Base-by-base conservation (phyloP, 2,329 filamentous ascomycete genomes). In the Hypoxylon rubiginosum region DNA sequence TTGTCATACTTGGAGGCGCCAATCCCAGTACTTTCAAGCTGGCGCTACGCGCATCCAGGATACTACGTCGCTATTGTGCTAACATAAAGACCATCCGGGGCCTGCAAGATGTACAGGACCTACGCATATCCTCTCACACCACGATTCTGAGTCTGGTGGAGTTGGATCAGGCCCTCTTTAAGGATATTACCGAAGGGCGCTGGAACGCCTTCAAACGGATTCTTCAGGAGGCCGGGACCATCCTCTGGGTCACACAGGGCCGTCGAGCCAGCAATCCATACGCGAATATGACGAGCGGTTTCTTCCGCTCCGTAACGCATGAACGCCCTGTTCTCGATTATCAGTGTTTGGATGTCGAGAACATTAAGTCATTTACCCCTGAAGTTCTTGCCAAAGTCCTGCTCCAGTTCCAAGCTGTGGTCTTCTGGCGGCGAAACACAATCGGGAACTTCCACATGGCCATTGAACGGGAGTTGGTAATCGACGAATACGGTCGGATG, bases 171-270 rank as follows among this genome's bases (percentile, higher is more conserved):
- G 21, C 57, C 1, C 3, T 54, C 8, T 64, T 64, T 24, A 19
- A 19, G 7, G 21, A 24, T 28, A 8, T 58, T 3, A 36, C 3
- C 17, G 11, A 56, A 7, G 13, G 4, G 3, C 28, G 15, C 19
- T 69, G 52, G 56, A 24, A 50, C 11, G 46, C 45, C 28, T 19
- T 61, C 3, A 64, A 49, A 26, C 4, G 7, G 3, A 24, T 51
- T 17, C 24, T 58, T 13, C 50, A 13, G n/a, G 8, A 58, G 19
- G 30, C 49, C 2, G 53, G 48, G 3, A 46, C 4, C 0, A 3
- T 69, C 11, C 15, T 68, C 11, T 69, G 60, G 67, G 39, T 69
- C 2, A 67, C 64, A 4, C 26, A 36, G 2, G 60, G 55, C 11
- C 56, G 67, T 3, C 36, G 48, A 1, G 24, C 28, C n/a, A 24